Evolutionary conservation across 164 flowering plant species (phyloP), one percentile per base, ranked within the genome.

Genomic region (Macadamia tetraphylla): DNA sequence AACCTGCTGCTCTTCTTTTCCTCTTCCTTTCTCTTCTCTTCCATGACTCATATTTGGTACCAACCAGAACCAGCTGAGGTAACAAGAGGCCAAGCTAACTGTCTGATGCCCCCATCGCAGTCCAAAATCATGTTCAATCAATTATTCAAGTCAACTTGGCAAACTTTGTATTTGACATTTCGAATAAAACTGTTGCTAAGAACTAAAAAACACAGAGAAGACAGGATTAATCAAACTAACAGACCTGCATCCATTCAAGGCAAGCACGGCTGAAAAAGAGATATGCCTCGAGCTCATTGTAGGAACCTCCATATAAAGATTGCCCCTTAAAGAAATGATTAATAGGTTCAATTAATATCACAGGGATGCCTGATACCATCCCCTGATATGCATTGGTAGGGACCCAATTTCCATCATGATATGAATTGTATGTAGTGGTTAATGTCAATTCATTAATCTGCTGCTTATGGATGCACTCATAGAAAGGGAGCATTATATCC

Each of bases 191-290:
- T 42, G 46, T 8, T 40, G 66, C 18, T 61, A 32, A 61, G 23
- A 55, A 31, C 18, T 51, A 63, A 58, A 14, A 42, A 35, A 15
- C 6, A 51, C 44, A 42, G 23, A 35, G 42, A 67, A 14, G 60
- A 58, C 4, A 53, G 18, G 35, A 23, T 46, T 43, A 15, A 51
- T 48, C 15, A 51, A 66, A 58, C 44, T 12, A 18, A 80, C 79
- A 42, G 69, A 87, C 91, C 91, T 87, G 91, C 86, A 87, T 83
- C 86, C 86, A 87, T 66, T 87, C 91, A 71, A 87, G 86, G 77
- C 88, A 87, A 67, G 91, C 87, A 72, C 91, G 91, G 69, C 83
- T 81, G 64, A 87, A 87, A 65, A 81, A 83, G 60, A 85, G 73
- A 73, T 87, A 87, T 31, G 91, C 91, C 78, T 87, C 88, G 57